Base-by-base conservation (phyloP, 441 rosid genomes). In the Eruca vesicaria region DNA sequence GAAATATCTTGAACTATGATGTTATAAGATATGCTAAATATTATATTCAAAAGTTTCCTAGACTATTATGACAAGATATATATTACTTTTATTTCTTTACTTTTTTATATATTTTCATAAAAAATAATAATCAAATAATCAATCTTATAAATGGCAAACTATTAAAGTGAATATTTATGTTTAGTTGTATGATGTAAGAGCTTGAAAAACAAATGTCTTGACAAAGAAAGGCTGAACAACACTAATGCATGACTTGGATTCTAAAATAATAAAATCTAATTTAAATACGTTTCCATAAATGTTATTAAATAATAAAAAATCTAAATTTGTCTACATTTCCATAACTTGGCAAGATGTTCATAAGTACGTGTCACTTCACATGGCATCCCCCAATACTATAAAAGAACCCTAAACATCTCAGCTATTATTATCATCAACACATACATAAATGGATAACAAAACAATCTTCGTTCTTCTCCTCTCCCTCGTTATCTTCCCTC, bases 401-500 rank as follows among this genome's bases (percentile, higher is more conserved):
- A 43, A 43, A 43, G 18, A 43, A 43, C 16, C 16, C 3, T 43
- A 43, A 14, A 14, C 9, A 43, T 43, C 18, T n/a, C 7, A 6
- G 50, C 7, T 7, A 43, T 43, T 43, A 43, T 43, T 18, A 23
- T n/a, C n/a, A n/a, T n/a, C n/a, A 43, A 43, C 50, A 43, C 50
- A 14, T 14, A 11, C 18, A 19, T 1, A 43, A 5, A 9, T 71
- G 80, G 65, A 8, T 2, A 74, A 33, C 0, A n/a, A 33, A 0
- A 2, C 20, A 12, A 33, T n/a, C 50, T 32, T 50, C 36, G 28
- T 16, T 58, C 56, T 41, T 31, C 45, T 16, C 48, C 66, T 41
- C 12, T 69, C 53, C 36, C 81, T 32, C 29, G 5, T 79, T 12
- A 28, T 73, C 63, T 71, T 68, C 10, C 31, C 80, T 59, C 16